phyloP scores from a whole-genome alignment of 2,329 filamentous ascomycete genomes.

The Fulvia fulva region DNA sequence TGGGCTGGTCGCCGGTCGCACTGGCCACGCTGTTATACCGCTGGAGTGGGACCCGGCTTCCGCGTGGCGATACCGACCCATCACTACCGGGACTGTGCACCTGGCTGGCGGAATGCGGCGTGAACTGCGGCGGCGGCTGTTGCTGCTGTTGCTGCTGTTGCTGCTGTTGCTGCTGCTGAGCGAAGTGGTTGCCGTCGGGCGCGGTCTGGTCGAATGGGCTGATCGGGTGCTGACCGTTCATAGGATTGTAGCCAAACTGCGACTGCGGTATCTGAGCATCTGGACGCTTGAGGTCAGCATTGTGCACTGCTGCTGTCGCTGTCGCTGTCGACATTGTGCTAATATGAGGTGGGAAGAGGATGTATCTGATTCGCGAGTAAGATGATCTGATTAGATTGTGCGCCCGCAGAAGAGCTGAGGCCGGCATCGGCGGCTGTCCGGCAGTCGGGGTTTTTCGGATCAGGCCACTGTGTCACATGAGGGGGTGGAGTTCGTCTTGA shows the following conservation, averaged over 20 bases:
- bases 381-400: slow-evolving; percentile 29
- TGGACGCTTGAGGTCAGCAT: slow-evolving; percentile 18
- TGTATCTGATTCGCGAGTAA: slow-evolving; percentile 14
- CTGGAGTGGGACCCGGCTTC: neutral
- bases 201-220: neutral
- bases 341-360: slow-evolving; percentile 6
- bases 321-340: slow-evolving; percentile 11
- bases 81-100: slow-evolving; percentile 1
- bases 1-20: slow-evolving; percentile 6
- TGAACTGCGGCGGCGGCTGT: too few relatives aligned
- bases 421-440: slow-evolving; percentile 7
- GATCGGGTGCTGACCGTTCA: neutral
- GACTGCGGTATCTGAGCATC: slow-evolving; percentile 3
- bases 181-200: neutral
- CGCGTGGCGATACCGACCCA: neutral
- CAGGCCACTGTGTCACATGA: neutral
- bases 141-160: neutral
- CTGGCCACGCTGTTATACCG: neutral
- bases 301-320: slow-evolving; percentile 16
- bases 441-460: neutral
- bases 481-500: too few relatives aligned
- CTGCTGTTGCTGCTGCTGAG: neutral
- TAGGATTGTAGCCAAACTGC: neutral
- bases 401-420: neutral
- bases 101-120: neutral